Evolutionary conservation across 2,329 filamentous ascomycete genomes (phyloP), one percentile per base, ranked within the genome.

Genomic region (Monilinia laxa): DNA sequence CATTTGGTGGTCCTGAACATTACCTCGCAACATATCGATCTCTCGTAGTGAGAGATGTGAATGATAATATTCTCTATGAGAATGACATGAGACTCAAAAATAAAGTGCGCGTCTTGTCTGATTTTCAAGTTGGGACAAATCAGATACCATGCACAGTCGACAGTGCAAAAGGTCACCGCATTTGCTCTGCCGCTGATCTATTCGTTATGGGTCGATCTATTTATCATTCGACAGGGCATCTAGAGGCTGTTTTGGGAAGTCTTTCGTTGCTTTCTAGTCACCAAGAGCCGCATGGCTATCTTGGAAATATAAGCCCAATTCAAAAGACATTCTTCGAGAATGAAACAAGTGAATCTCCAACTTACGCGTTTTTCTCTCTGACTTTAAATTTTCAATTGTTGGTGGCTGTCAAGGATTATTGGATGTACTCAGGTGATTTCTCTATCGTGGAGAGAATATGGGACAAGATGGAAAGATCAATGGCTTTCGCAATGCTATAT

Each of bases 371-470:
- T 16, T 59, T 47, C 40, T 59, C 56, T 18, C 56, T 59, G 16
- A 59, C 40, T 10, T 18, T 47, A 1, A 47, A 18, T 23, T 59
- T 59, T 1, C 40, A 59, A 31, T 40, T 59, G 5, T n/a, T 59
- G 40, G 56, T 59, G 47, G 56, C 40, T 59, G 56, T 59, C 18
- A 59, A 59, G 12, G 56, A 59, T n/a, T 59, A 47, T 47, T 59
- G 56, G 40, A 47, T 59, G 56, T 59, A 59, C 25, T 31, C 56
- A 3, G 56, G 56, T 9, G 56, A 59, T 59, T 59, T 31, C 40
- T 59, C 56, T 80, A 73, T 81, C 78, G 60, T 82, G 82, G 20
- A 90, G 78, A 4, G 87, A 85, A 60, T 82, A 78, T 3, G 89
- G 56, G 25, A 47, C 40, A 59, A 59, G 40, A 28, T 59, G 40